Conservation (phyloP, 2,329 filamentous ascomycete species). For the Diaporthe australafricana region DNA sequence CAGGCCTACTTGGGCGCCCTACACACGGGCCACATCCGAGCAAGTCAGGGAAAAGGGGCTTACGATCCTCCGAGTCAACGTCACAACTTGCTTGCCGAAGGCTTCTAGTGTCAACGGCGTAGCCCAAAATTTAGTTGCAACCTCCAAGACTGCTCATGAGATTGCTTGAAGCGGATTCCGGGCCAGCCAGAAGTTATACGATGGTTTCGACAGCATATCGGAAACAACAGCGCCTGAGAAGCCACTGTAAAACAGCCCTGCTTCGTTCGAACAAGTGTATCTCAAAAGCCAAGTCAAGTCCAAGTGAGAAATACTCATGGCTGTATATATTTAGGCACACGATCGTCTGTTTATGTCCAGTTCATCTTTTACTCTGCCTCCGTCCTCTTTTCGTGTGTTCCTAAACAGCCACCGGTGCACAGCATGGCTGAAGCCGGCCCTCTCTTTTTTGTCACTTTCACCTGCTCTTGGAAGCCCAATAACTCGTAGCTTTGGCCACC, state of each 20-base stretch:
- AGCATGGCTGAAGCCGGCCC: not conserved
- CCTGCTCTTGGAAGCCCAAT: not conserved
- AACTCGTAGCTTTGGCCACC: not conserved
- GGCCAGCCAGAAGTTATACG: not conserved
- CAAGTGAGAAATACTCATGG: no score
- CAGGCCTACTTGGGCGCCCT: not conserved
- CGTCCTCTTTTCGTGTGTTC: not conserved
- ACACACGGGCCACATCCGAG: constrained; percentile 11
- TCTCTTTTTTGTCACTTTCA: not conserved
- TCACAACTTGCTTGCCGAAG: not conserved
- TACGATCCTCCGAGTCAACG: not conserved
- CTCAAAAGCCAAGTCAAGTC: not conserved
- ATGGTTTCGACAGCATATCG: not conserved
- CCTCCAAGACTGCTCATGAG: not conserved
- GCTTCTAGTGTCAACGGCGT: not conserved
- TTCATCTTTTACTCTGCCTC: not conserved
- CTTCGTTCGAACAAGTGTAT: not conserved
- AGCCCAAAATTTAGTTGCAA: not conserved
- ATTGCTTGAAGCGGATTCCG: not conserved
- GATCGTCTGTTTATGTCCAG: not conserved
- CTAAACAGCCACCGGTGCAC: not conserved
- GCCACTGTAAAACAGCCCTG: no score
- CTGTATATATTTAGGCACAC: not conserved
- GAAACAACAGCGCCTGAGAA: not conserved
- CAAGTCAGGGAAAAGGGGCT: constrained; percentile 6